Percentiles rank a stretch among this genome's conserved stretches.
Evolutionary conservation across 2,329 filamentous ascomycete genomes (phyloP).

Genomic region (Aspergillus sp.): DNA sequence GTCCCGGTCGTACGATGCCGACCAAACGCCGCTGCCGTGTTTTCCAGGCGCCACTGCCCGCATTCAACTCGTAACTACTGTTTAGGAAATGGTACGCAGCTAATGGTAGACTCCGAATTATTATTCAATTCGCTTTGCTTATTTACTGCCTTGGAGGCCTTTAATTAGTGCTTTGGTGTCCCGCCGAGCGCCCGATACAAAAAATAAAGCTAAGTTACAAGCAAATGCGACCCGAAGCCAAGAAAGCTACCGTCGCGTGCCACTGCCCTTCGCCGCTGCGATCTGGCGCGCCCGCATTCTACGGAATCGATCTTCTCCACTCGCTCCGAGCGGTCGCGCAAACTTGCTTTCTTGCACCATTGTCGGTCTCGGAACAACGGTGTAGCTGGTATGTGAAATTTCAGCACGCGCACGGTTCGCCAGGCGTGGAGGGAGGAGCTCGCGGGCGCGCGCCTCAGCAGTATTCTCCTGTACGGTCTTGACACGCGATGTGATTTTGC

Average conservation of each 20-base stretch:
- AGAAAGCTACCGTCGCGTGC: slow-evolving; percentile 35
- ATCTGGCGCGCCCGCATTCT: slow-evolving; percentile 51
- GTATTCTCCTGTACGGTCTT: slow-evolving; percentile 40
- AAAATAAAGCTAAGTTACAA: neutral
- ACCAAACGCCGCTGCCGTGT: slow-evolving; percentile 4
- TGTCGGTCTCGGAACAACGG: slow-evolving; percentile 62
- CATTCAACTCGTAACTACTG: too few species aligned
- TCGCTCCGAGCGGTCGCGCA: slow-evolving; percentile 46
- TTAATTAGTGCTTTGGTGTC: neutral
- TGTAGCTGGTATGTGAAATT: slow-evolving; percentile 60
- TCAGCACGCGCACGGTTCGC: slow-evolving; percentile 61
- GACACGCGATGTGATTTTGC: slow-evolving; percentile 38
- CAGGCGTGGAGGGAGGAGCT: slow-evolving; percentile 53
- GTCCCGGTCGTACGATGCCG: slow-evolving; percentile 7
- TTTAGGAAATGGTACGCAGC: neutral
- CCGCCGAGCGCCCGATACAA: slow-evolving; percentile 7
- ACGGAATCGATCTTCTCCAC: slow-evolving; percentile 50
- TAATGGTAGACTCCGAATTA: neutral
- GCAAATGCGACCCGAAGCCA: slow-evolving; percentile 5
- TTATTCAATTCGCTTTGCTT: neutral
- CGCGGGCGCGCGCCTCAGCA: slow-evolving; percentile 53
- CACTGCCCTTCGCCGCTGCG: slow-evolving; percentile 43
- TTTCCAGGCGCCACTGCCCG: neutral
- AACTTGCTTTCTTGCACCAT: slow-evolving; percentile 46
- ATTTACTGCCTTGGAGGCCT: neutral